phyloP scores from a whole-genome alignment of 495 filamentous ascomycete species.

The Penicillium flavigenum region DNA sequence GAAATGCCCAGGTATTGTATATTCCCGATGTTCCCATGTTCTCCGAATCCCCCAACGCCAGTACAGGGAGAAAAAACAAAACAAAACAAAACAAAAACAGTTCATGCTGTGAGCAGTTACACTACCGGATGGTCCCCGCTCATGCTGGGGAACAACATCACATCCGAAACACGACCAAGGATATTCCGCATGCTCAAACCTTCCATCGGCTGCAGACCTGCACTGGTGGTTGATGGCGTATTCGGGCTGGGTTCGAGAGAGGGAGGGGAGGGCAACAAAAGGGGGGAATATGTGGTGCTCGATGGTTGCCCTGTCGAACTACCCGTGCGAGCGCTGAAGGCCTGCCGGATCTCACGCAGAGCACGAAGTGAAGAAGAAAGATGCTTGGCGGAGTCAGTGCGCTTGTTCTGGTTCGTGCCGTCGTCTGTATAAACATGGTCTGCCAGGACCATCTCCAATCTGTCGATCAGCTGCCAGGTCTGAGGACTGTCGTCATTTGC shows the following conservation, averaged over 20 bases:
- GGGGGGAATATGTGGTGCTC: slow-evolving; percentile 16
- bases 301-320: slow-evolving; percentile 2
- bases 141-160: slow-evolving; percentile 47
- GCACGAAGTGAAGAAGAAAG: slow-evolving; percentile 42
- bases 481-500: slow-evolving; percentile 41
- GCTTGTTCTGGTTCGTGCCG: slow-evolving; percentile 28
- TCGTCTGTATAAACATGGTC: slow-evolving; percentile 45
- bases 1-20: slow-evolving; percentile 3
- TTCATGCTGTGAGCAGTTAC: neutral
- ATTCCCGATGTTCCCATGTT: neutral
- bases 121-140: slow-evolving; percentile 19
- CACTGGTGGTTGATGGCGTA: slow-evolving; percentile 8
- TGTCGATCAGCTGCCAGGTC: slow-evolving; percentile 41
- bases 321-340: slow-evolving; percentile 30
- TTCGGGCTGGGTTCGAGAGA: slow-evolving; percentile 20
- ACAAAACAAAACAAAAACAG: neutral
- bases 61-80: neutral
- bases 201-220: slow-evolving; percentile 13
- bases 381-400: slow-evolving; percentile 43
- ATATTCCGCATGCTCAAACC: slow-evolving; percentile 32
- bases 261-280: slow-evolving; percentile 30
- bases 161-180: slow-evolving; percentile 39
- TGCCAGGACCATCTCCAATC: slow-evolving; percentile 40
- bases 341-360: slow-evolving; percentile 40
- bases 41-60: slow-evolving; percentile 4